phyloP scores from a whole-genome alignment of 345 rosid species.

The Microthlaspi erraticum region DNA sequence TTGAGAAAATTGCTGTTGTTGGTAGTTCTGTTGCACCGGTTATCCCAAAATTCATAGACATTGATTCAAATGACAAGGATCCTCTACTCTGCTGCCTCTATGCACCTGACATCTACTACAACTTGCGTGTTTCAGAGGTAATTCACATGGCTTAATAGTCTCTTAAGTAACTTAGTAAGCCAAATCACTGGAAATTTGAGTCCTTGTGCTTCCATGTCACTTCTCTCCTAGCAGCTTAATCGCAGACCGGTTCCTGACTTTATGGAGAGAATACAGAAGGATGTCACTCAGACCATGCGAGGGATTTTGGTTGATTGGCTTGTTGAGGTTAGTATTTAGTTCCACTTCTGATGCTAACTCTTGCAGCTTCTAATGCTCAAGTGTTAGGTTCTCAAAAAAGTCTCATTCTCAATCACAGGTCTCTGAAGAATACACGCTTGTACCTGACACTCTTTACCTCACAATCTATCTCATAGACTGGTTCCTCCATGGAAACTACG shows the following conservation, averaged over 20 bases:
- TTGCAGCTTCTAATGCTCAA: slow-evolving; percentile 15
- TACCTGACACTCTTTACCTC: slow-evolving; percentile 86
- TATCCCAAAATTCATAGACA: slow-evolving; percentile 56
- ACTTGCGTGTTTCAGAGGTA: slow-evolving; percentile 86
- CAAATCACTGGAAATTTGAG: slow-evolving; percentile 14
- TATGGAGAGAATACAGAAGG: slow-evolving; percentile 80
- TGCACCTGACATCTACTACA: slow-evolving; percentile 73
- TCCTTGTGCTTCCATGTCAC: slow-evolving; percentile 20
- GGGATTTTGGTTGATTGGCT: slow-evolving; percentile 98
- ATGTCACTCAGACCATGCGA: slow-evolving; percentile 84
- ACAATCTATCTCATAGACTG: slow-evolving; percentile 84
- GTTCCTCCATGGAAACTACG: slow-evolving; percentile 75
- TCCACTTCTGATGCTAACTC: slow-evolving; percentile 23
- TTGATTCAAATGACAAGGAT: slow-evolving; percentile 70
- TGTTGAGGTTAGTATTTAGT: slow-evolving; percentile 70
- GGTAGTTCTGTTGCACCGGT: slow-evolving; percentile 42
- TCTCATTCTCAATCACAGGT: slow-evolving; percentile 60
- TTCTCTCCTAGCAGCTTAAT: slow-evolving; percentile 58
- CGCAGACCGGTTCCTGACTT: slow-evolving; percentile 65
- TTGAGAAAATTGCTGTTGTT: slow-evolving; percentile 43
- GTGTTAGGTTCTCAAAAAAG: slow-evolving; percentile 16
- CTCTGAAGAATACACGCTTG: slow-evolving; percentile 89
- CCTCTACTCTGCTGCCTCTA: slow-evolving; percentile 81
- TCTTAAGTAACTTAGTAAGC: slow-evolving; percentile 5
- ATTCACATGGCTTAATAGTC: slow-evolving; percentile 30